Conservation (phyloP, 805 yeast species). For the Cyberlindnera meyerae region DNA sequence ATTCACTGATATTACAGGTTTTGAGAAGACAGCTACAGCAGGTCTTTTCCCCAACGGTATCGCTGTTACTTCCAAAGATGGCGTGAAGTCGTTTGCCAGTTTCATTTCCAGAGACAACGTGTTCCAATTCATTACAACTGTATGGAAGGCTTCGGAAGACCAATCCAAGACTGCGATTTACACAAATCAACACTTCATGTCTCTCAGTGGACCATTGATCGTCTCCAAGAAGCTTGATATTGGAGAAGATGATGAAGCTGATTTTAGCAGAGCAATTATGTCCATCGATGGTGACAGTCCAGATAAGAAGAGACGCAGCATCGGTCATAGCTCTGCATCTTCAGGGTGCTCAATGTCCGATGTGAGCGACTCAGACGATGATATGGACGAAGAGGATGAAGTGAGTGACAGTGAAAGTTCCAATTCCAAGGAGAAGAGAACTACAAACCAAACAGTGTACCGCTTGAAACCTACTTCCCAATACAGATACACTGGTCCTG, state of each 20-base stretch:
- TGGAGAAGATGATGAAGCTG: constrained; percentile 14
- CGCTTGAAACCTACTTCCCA: constrained; percentile 35
- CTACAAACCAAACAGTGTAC: constrained; percentile 24
- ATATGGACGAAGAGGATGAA: constrained; percentile 23
- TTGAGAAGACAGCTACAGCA: constrained; percentile 82
- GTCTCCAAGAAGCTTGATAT: constrained; percentile 19
- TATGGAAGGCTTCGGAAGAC: constrained; percentile 21
- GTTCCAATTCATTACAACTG: constrained; percentile 47
- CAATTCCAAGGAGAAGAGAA: constrained; percentile 8
- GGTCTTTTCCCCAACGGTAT: constrained; percentile 92
- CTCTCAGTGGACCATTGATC: constrained; percentile 11
- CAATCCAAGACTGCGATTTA: not conserved
- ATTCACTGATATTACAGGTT: constrained; percentile 59
- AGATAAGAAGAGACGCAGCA: constrained; percentile 16
- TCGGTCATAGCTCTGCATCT: too few species aligned
- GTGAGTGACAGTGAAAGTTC: constrained; percentile 14
- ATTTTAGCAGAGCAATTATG: constrained; percentile 34
- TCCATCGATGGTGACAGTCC: constrained; percentile 40
- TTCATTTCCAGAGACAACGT: constrained; percentile 79
- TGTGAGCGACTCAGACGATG: constrained; percentile 30
- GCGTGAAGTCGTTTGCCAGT: constrained; percentile 76
- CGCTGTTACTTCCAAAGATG: constrained; percentile 25
- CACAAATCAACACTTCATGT: not conserved
- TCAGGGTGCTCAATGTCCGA: too few species aligned
- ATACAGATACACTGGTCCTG: constrained; percentile 59